Conservation (phyloP, 176 grass and related monocot genomes). For the Chrysopogon serrulatus region DNA sequence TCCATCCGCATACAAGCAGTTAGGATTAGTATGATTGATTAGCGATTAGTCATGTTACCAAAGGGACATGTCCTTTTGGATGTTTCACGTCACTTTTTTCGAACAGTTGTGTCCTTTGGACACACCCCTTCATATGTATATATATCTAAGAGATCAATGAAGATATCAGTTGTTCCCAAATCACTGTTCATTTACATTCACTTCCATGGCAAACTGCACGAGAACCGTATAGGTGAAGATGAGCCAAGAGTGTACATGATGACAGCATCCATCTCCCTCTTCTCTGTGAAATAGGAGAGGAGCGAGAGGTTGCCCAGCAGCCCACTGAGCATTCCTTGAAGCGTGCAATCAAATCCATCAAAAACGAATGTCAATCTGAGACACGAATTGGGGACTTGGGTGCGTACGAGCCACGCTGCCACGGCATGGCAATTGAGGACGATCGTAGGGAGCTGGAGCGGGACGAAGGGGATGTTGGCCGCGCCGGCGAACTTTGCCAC, state of each 20-base stretch:
- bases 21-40: too few species aligned
- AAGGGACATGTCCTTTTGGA: too few species aligned
- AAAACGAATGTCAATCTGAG: background rate
- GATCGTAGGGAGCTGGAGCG: slow-evolving; percentile 92
- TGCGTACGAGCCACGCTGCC: slow-evolving; percentile 77
- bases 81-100: too few species aligned
- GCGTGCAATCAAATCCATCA: background rate
- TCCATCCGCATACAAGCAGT: too few species aligned
- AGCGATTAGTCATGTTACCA: too few species aligned
- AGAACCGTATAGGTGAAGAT: slow-evolving; percentile 78
- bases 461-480: slow-evolving; percentile 89
- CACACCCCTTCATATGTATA: too few species aligned
- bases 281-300: slow-evolving; percentile 89
- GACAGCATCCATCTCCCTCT: slow-evolving; percentile 83
- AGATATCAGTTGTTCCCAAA: too few species aligned
- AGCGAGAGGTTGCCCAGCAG: slow-evolving; percentile 86
- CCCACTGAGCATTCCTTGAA: slow-evolving; percentile 89
- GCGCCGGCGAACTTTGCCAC: slow-evolving; percentile 65
- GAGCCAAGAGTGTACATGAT: slow-evolving; percentile 72
- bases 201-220: slow-evolving; percentile 74
- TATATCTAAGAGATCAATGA: too few species aligned
- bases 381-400: background rate
- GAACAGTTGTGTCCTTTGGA: too few species aligned
- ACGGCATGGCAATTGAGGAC: slow-evolving; percentile 89
- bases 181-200: too few species aligned